Conservation (phyloP, 495 filamentous ascomycete genomes). For the Clavariopsis aquatica region DNA sequence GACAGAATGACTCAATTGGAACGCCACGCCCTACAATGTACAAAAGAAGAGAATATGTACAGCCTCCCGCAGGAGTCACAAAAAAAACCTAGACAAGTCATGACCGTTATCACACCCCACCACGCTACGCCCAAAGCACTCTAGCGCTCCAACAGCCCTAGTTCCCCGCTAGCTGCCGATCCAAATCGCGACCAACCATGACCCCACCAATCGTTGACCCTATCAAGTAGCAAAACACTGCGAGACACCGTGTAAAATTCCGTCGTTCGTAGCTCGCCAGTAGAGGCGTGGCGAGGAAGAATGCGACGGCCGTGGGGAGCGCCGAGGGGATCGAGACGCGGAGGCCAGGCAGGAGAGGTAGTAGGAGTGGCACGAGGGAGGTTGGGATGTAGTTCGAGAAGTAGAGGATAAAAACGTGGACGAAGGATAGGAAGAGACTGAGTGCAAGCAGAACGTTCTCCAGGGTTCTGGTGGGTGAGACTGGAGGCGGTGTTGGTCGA, state of each 20-base stretch:
- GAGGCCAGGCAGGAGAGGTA: not conserved
- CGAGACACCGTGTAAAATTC: not conserved
- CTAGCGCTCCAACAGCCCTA: not conserved
- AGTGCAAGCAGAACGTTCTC: not conserved
- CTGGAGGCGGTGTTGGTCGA: not conserved
- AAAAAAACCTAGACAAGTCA: not conserved
- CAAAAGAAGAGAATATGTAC: not conserved
- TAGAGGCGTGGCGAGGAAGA: not conserved
- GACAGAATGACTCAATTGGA: constrained; percentile 1
- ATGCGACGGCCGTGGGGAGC: not conserved
- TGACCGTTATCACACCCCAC: constrained; percentile 8
- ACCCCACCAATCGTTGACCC: not conserved
- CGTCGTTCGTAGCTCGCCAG: not conserved
- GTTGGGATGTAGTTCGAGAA: not conserved
- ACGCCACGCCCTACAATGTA: not conserved
- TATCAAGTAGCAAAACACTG: not conserved
- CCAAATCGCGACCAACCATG: not conserved
- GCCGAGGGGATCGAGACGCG: not conserved
- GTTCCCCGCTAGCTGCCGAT: not conserved
- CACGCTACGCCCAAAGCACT: not conserved
- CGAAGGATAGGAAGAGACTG: not conserved
- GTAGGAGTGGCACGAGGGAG: not conserved
- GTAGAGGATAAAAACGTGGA: constrained; percentile 2
- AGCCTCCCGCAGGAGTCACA: not conserved
- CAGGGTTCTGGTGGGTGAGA: not conserved